These are phyloP conservation scores for Scutellaria baicalensis DNA, from an alignment of 257 asterid species.

Conservation along the genomic window DNA sequence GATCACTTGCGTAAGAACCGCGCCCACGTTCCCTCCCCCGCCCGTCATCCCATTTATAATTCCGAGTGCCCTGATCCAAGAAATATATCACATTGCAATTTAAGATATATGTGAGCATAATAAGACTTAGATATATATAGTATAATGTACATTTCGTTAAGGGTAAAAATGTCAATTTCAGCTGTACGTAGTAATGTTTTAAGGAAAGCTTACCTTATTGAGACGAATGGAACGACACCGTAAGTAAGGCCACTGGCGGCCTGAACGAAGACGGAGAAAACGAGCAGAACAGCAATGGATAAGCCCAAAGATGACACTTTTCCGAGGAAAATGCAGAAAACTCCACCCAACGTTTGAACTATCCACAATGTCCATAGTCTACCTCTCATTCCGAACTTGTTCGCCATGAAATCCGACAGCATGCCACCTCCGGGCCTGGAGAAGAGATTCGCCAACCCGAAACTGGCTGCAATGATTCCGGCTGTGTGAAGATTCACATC, in stretches of 20 bases:
- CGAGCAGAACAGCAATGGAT: constrained; percentile 54
- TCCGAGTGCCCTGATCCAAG: constrained; percentile 53
- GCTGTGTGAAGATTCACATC: constrained; percentile 68
- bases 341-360: constrained; percentile 65
- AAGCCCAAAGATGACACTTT: constrained; percentile 43
- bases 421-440: constrained; percentile 85
- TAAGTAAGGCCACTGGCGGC: constrained; percentile 96
- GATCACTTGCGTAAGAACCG: constrained; percentile 65
- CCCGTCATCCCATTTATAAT: constrained; percentile 82
- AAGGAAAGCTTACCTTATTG: constrained; percentile 44
- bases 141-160: too few species aligned
- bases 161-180: background rate
- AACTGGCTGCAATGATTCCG: constrained; percentile 77
- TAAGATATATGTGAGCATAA: background rate
- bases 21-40: constrained; percentile 81
- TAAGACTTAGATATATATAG: too few species aligned
- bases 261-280: constrained; percentile 74
- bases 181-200: too few species aligned
- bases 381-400: constrained; percentile 76
- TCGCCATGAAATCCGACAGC: constrained; percentile 54
- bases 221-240: constrained; percentile 78
- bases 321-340: constrained; percentile 61
- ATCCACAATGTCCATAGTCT: constrained; percentile 71
- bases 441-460: constrained; percentile 67
- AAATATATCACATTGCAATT: too few species aligned